phyloP scores from a whole-genome alignment of 345 rosid species.

The Conringia planisiliqua region DNA sequence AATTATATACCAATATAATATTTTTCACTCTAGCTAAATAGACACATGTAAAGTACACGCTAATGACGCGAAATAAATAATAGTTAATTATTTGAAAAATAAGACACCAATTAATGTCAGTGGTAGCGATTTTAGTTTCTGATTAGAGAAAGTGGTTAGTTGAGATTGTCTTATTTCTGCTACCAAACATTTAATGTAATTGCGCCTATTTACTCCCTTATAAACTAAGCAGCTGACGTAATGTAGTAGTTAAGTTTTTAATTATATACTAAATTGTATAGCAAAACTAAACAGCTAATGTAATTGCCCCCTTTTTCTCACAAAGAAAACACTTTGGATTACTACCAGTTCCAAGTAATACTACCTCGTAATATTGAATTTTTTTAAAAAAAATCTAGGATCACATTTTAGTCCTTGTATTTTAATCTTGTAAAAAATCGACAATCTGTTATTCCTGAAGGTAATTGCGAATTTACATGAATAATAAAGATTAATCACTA shows the following conservation, averaged over 20 bases:
- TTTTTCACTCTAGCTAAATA: background rate
- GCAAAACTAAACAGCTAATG: background rate
- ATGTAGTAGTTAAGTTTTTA: too few relatives aligned
- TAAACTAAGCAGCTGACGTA: background rate
- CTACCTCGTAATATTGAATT: background rate
- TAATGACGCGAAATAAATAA: background rate
- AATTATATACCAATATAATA: background rate
- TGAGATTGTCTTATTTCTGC: slow-evolving; percentile 5
- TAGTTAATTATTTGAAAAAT: background rate
- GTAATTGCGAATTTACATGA: background rate
- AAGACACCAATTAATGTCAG: background rate
- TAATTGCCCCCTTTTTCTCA: too few relatives aligned
- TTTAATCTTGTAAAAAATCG: background rate
- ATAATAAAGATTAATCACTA: background rate
- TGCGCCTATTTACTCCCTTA: background rate
- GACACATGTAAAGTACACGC: slow-evolving; percentile 8
- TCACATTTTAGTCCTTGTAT: background rate
- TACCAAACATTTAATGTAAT: slow-evolving; percentile 1
- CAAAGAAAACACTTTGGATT: background rate
- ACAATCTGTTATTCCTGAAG: background rate
- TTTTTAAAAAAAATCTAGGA: background rate
- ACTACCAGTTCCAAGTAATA: background rate
- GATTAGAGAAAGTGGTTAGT: background rate
- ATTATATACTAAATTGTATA: too few relatives aligned
- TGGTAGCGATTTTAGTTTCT: slow-evolving; percentile 2